phyloP scores from a whole-genome alignment of 495 filamentous ascomycete genomes.

The Penicillium diatomitis region DNA sequence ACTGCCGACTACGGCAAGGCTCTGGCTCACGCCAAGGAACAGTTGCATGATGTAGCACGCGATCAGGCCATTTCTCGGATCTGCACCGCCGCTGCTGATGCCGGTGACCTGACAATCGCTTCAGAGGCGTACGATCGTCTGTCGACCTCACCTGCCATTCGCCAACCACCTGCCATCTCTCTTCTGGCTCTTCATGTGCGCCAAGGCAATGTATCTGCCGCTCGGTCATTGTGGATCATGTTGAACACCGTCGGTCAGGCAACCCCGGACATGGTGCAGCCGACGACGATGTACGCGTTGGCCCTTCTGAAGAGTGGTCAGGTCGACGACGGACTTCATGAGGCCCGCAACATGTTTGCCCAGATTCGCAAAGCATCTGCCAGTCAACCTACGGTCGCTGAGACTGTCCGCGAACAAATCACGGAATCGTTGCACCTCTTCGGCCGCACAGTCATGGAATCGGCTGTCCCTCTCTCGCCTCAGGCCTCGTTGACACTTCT shows the following conservation, averaged over 20 bases:
- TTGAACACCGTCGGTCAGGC: slow-evolving; percentile 52
- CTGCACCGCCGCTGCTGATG: slow-evolving; percentile 68
- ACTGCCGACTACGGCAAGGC: slow-evolving; percentile 57
- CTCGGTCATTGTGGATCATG: slow-evolving; percentile 66
- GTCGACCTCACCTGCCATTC: slow-evolving; percentile 35
- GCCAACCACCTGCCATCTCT: slow-evolving; percentile 63
- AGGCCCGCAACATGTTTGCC: slow-evolving; percentile 74
- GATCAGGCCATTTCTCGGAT: slow-evolving; percentile 48
- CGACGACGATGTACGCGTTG: slow-evolving; percentile 76
- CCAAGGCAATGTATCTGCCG: slow-evolving; percentile 62
- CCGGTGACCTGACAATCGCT: slow-evolving; percentile 60
- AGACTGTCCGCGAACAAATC: slow-evolving; percentile 58
- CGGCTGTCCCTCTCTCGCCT: slow-evolving; percentile 38
- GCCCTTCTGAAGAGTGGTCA: slow-evolving; percentile 73
- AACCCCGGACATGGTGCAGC: slow-evolving; percentile 65
- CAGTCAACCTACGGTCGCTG: slow-evolving; percentile 15
- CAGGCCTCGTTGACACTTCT: slow-evolving; percentile 51
- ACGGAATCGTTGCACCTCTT: slow-evolving; percentile 83
- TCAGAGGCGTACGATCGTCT: slow-evolving; percentile 55
- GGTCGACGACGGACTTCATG: slow-evolving; percentile 62
- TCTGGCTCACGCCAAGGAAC: slow-evolving; percentile 50
- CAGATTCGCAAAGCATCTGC: slow-evolving; percentile 54
- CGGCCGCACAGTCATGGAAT: slow-evolving; percentile 43
- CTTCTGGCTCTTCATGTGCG: slow-evolving; percentile 80
- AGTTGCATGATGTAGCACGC: slow-evolving; percentile 38